Evolutionary conservation across 2,329 filamentous ascomycete genomes (phyloP).

Genomic region (Clonostachys rosea): DNA sequence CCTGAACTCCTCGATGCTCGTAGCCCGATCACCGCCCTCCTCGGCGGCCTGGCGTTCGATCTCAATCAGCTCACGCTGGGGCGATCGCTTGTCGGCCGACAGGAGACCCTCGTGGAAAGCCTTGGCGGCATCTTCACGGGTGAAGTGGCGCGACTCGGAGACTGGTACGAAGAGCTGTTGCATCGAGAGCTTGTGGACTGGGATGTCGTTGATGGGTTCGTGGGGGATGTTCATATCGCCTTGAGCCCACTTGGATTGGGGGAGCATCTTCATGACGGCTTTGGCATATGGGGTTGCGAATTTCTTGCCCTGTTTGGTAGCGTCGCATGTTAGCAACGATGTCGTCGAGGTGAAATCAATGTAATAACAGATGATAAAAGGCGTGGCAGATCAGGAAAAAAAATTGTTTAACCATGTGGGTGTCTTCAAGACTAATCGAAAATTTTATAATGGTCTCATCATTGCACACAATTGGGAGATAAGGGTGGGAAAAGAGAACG

Average conservation of each 20-base stretch:
- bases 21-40: conserved; percentile 8
- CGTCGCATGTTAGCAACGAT: conserved; percentile 12
- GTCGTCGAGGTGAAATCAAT: not conserved
- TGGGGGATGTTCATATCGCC: conserved; percentile 41
- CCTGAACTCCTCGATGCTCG: conserved; percentile 28
- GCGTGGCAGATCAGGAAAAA: not conserved
- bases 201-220: conserved; percentile 61
- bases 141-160: conserved; percentile 59
- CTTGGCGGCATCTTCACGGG: conserved; percentile 59
- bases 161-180: conserved; percentile 63
- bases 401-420: conserved; percentile 70
- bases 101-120: conserved; percentile 58
- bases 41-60: conserved; percentile 44
- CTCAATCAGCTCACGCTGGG: conserved; percentile 55
- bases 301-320: conserved; percentile 60
- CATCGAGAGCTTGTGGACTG: conserved; percentile 56
- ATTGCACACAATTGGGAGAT: conserved; percentile 16
- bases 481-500: conserved; percentile 1
- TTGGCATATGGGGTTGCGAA: conserved; percentile 73
- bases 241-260: conserved; percentile 55
- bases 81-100: conserved; percentile 55
- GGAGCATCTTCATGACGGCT: conserved; percentile 77
- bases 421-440: conserved; percentile 99
- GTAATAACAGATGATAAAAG: not conserved
- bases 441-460: conserved; percentile 64